Evolutionary conservation across 2,329 filamentous ascomycete genomes (phyloP).

Genomic region (Plectosphaerella sp.): DNA sequence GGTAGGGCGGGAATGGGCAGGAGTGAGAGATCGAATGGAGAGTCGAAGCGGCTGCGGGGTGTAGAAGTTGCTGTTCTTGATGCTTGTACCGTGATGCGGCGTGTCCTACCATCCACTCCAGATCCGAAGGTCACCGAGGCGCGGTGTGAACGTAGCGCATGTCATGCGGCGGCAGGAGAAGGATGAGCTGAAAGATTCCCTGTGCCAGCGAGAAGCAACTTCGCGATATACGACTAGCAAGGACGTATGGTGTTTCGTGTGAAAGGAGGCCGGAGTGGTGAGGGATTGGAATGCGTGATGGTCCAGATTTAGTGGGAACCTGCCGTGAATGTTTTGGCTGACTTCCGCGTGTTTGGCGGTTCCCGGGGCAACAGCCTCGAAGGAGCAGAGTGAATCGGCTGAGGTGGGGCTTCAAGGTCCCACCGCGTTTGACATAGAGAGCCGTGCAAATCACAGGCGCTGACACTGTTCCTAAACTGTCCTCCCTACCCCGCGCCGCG

Average conservation of each 20-base stretch:
- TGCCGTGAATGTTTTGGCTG: neutral
- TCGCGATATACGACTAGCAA: neutral
- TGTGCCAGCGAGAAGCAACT: neutral
- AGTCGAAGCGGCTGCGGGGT: conserved; percentile 3
- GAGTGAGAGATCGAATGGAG: neutral
- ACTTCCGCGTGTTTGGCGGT: neutral
- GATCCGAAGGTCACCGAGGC: conserved; percentile 1
- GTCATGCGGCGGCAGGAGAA: conserved; percentile 1
- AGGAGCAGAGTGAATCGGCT: too few relatives aligned
- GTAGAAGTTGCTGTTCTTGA: conserved; percentile 9
- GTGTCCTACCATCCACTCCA: conserved; percentile 1
- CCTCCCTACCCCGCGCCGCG: too few relatives aligned
- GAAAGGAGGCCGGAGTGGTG: neutral
- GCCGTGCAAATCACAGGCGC: too few relatives aligned
- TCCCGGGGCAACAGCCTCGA: neutral
- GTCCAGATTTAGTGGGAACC: conserved; percentile 1
- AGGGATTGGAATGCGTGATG: conserved; percentile 3
- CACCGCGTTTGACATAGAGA: too few relatives aligned
- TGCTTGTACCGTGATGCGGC: conserved; percentile 3
- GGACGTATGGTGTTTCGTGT: neutral
- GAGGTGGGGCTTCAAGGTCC: too few relatives aligned
- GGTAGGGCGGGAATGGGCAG: neutral
- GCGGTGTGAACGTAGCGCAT: neutral
- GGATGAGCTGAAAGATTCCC: neutral
- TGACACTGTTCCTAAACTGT: too few relatives aligned